Evolutionary conservation across 805 yeast species (phyloP).

Genomic region (Pichia californica): DNA sequence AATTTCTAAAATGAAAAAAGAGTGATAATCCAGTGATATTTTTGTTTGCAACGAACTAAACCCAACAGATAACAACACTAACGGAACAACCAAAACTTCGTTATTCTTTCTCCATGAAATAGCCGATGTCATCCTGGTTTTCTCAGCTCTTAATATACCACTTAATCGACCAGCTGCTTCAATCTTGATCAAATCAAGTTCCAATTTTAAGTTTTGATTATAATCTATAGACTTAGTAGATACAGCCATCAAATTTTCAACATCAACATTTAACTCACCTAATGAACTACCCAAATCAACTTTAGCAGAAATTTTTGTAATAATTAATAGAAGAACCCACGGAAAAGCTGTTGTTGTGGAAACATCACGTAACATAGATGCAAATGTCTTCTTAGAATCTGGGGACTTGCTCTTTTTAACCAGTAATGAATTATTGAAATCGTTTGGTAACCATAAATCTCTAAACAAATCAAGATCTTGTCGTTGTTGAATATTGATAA

Average conservation of each 20-base stretch:
- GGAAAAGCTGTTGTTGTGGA: constrained; percentile 64
- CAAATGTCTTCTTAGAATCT: constrained; percentile 29
- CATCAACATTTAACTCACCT: constrained; percentile 51
- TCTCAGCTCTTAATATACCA: constrained; percentile 50
- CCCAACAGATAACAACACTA: constrained; percentile 56
- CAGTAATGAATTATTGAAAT: constrained; percentile 20
- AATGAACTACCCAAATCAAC: constrained; percentile 81
- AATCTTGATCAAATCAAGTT: constrained; percentile 46
- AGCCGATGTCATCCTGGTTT: constrained; percentile 52
- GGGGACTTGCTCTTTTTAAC: constrained; percentile 1
- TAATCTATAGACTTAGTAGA: constrained; percentile 60
- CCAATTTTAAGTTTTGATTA: constrained; percentile 64
- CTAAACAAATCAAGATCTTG: constrained; percentile 80
- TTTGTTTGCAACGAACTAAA: constrained; percentile 51
- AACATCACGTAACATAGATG: constrained; percentile 47
- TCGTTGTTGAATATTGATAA: constrained; percentile 72
- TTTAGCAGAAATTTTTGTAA: constrained; percentile 45
- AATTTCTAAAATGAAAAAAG: constrained; percentile 61
- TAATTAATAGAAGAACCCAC: constrained; percentile 57
- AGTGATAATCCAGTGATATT: constrained; percentile 77
- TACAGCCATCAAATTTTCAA: constrained; percentile 62
- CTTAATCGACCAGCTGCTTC: constrained; percentile 74
- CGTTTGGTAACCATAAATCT: constrained; percentile 72
- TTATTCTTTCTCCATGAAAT: constrained; percentile 59
- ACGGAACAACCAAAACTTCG: constrained; percentile 48